A percentile compares a stretch with the other conserved stretches of the same genome.
These are phyloP conservation scores for Dipteronia sinensis DNA, from an alignment of 345 rosid species.

Conservation along the genomic window DNA sequence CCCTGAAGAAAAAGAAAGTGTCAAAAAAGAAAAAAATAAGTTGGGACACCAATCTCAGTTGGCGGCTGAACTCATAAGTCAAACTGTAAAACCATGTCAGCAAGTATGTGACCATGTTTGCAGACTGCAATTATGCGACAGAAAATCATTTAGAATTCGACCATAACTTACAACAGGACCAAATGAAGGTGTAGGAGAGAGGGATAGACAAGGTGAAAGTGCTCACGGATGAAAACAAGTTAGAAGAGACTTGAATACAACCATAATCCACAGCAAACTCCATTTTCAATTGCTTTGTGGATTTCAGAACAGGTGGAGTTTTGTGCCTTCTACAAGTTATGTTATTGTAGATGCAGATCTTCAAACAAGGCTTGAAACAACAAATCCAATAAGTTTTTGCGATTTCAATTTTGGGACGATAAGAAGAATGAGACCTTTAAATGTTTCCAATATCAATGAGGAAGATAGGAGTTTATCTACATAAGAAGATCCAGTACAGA, in stretches of 20 bases:
- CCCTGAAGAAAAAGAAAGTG: conserved; percentile 57
- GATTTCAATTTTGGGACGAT: too few relatives aligned
- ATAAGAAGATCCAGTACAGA: too few relatives aligned
- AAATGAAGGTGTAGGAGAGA: not conserved
- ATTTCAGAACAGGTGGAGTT: not conserved
- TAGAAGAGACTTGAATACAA: not conserved
- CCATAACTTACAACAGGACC: not conserved
- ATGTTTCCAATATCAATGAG: too few relatives aligned
- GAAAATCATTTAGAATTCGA: not conserved
- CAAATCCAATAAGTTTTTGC: not conserved
- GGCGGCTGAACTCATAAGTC: conserved; percentile 9
- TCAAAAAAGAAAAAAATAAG: not conserved
- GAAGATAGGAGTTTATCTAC: too few relatives aligned
- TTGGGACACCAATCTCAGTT: not conserved
- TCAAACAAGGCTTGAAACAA: not conserved
- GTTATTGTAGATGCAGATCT: not conserved
- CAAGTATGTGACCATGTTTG: not conserved
- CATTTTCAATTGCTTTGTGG: not conserved
- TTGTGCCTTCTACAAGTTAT: not conserved
- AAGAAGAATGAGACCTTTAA: too few relatives aligned
- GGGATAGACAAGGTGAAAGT: not conserved
- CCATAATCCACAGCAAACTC: not conserved
- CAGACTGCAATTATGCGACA: not conserved
- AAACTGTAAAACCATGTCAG: conserved; percentile 5
- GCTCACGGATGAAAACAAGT: not conserved